phyloP scores from a whole-genome alignment of 179 eudicot genomes.

The Carnegiea gigantea region DNA sequence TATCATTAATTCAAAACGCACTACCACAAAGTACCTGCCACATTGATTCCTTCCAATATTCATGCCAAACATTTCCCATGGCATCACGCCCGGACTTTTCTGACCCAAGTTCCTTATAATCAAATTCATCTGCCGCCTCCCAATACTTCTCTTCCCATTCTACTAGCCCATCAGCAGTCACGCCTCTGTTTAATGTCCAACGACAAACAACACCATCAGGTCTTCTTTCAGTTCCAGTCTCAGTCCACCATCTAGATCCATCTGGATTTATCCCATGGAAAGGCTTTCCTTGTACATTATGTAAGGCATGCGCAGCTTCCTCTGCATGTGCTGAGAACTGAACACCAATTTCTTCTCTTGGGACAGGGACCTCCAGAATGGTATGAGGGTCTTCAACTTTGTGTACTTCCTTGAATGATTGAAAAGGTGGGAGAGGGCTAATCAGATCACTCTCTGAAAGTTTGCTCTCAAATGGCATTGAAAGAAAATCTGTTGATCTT shows the following conservation, averaged over 20 bases:
- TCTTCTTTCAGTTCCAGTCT: slow-evolving; percentile 70
- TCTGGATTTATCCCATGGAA: slow-evolving; percentile 52
- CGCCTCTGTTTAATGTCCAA: slow-evolving; percentile 84
- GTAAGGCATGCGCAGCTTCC: slow-evolving; percentile 73
- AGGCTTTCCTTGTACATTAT: slow-evolving; percentile 34
- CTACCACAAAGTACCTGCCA: slow-evolving; percentile 52
- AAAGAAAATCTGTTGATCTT: slow-evolving; percentile 37
- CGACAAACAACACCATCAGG: slow-evolving; percentile 76
- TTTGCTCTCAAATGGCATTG: slow-evolving; percentile 68
- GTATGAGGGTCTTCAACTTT: slow-evolving; percentile 29
- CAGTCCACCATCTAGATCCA: slow-evolving; percentile 91
- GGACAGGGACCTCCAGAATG: slow-evolving; percentile 31
- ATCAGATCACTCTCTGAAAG: slow-evolving; percentile 31
- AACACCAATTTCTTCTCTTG: slow-evolving; percentile 46
- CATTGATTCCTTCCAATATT: slow-evolving; percentile 89
- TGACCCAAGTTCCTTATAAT: slow-evolving; percentile 79
- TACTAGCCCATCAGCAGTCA: slow-evolving; percentile 66
- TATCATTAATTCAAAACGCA: not conserved
- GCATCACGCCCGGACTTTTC: slow-evolving; percentile 96
- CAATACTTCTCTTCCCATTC: slow-evolving; percentile 97
- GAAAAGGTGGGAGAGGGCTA: slow-evolving; percentile 71
- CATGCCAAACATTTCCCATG: slow-evolving; percentile 82
- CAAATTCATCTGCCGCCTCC: slow-evolving; percentile 82
- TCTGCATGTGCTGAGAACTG: slow-evolving; percentile 65
- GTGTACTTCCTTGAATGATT: slow-evolving; percentile 55